phyloP scores from a whole-genome alignment of 805 yeast species.

The Lachancea lanzarotensis region DNA sequence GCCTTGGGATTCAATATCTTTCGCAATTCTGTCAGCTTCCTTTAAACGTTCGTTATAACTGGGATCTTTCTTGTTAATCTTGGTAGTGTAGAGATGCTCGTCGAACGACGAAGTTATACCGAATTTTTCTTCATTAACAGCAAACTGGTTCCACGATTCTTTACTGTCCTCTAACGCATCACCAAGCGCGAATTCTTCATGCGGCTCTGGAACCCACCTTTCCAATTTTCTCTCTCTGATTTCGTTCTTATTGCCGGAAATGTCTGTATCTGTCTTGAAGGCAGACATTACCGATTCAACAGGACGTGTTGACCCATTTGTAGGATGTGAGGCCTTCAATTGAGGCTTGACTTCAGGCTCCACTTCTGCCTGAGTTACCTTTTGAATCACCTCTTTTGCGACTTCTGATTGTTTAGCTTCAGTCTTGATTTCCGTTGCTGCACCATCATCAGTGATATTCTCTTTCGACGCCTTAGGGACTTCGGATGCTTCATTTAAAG shows the following conservation, averaged over 20 bases:
- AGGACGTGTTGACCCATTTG: not conserved
- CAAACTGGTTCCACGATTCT: conserved; percentile 83
- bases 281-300: conserved; percentile 8
- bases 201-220: conserved; percentile 75
- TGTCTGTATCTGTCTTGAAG: conserved; percentile 84
- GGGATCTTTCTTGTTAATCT: conserved; percentile 61
- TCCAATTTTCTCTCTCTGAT: conserved; percentile 66
- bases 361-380: no score
- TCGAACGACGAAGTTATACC: conserved; percentile 79
- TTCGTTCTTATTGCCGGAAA: conserved; percentile 44
- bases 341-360: no score
- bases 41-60: conserved; percentile 58
- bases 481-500: not conserved
- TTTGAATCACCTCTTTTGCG: no score
- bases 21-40: conserved; percentile 73
- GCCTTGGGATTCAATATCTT: conserved; percentile 69
- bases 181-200: conserved; percentile 15
- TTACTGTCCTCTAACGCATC: conserved; percentile 35
- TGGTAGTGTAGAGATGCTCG: conserved; percentile 83
- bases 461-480: not conserved
- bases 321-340: no score
- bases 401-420: not conserved
- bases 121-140: conserved; percentile 81
- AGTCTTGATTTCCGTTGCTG: not conserved
- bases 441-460: not conserved